Conservation (phyloP, 352 stramenopile genomes). For the Globisporangium uncinulatum region DNA sequence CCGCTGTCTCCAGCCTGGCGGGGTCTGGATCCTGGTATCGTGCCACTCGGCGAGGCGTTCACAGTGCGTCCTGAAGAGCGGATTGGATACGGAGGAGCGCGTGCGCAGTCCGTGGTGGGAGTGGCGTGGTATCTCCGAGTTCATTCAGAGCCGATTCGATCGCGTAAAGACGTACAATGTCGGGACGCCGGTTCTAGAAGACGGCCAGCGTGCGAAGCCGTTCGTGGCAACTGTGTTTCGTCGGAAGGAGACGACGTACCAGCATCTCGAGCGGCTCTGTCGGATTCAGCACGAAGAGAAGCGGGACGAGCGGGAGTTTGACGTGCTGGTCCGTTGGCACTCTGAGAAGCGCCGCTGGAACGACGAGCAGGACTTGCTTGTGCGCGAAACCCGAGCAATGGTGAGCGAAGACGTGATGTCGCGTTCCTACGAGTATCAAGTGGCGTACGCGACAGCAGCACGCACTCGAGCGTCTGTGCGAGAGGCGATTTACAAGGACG, state of each 20-base stretch:
- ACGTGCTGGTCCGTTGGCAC: background rate
- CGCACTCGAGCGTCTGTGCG: background rate
- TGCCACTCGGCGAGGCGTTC: slow-evolving; percentile 4
- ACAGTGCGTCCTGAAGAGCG: background rate
- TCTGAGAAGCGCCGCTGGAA: slow-evolving; percentile 2
- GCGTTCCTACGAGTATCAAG: background rate
- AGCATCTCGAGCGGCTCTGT: slow-evolving; percentile 12
- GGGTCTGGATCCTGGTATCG: slow-evolving; percentile 17
- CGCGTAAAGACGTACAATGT: slow-evolving; percentile 10
- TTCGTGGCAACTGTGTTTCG: slow-evolving; percentile 20
- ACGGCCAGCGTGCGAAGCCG: slow-evolving; percentile 11
- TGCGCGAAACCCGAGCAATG: slow-evolving; percentile 7
- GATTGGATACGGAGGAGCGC: background rate
- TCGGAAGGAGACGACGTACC: slow-evolving; percentile 9
- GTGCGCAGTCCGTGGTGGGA: slow-evolving; percentile 18
- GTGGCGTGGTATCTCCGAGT: slow-evolving; percentile 9
- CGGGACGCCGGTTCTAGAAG: slow-evolving; percentile 10
- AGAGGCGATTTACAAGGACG: background rate
- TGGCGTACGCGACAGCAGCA: background rate
- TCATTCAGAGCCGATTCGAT: slow-evolving; percentile 11
- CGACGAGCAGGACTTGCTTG: background rate
- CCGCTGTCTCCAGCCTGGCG: slow-evolving; percentile 24
- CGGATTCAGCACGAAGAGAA: slow-evolving; percentile 8
- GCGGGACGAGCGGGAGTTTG: background rate
- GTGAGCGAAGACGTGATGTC: slow-evolving; percentile 5